Conservation (phyloP, 768 basidiomycete genomes). For the Podaxis rugospora region DNA sequence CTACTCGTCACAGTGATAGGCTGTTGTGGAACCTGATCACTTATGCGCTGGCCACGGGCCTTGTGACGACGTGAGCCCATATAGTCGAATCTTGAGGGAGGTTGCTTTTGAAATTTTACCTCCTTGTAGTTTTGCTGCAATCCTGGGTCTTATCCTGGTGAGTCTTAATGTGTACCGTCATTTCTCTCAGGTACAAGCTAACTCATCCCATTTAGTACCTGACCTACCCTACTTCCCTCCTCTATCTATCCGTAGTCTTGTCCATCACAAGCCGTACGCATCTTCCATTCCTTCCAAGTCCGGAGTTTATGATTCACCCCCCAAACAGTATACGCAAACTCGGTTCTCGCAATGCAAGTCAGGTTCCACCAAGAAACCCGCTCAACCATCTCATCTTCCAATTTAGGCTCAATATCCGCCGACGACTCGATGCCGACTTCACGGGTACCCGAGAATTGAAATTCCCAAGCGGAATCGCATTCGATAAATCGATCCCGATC, state of each 20-base stretch:
- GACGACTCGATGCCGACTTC: neutral
- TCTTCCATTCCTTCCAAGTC: neutral
- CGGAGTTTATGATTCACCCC: neutral
- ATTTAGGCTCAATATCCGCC: neutral
- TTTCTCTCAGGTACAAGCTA: neutral
- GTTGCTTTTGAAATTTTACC: neutral
- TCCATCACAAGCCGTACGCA: conserved; percentile 26
- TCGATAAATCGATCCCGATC: neutral
- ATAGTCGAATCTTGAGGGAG: neutral
- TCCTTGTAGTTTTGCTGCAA: neutral
- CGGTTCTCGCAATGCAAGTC: conserved; percentile 17
- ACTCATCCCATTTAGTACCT: conserved; percentile 11
- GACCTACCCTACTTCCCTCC: conserved; percentile 22
- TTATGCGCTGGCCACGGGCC: neutral
- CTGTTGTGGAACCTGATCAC: conserved; percentile 15
- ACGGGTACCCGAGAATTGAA: neutral
- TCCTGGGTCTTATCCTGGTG: neutral
- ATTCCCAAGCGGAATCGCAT: neutral
- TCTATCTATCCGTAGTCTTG: conserved; percentile 27
- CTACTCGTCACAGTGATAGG: conserved; percentile 17
- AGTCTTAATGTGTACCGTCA: too few species aligned
- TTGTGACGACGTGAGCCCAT: neutral
- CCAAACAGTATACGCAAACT: conserved; percentile 17
- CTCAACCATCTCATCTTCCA: neutral
- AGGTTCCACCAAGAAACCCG: neutral